Base-by-base conservation (phyloP, 2,329 filamentous ascomycete genomes). In the Colletotrichum tropicale region DNA sequence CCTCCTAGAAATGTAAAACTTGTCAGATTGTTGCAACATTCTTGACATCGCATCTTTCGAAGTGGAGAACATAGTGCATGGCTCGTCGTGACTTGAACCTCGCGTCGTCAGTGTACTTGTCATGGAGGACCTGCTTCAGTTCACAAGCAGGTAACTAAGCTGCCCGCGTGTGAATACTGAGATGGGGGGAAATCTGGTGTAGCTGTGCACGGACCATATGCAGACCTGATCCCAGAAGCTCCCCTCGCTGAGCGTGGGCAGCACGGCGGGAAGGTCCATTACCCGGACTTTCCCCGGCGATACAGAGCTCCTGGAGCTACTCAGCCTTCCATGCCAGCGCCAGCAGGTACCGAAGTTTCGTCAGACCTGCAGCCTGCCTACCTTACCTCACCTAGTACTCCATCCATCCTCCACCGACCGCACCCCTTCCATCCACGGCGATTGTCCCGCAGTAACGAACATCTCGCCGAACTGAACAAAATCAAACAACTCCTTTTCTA, bases 311-410 rank as follows among this genome's bases (percentile, higher is more conserved):
- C 75, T 65, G 71, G 71, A 77, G 75, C 76, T 77, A 71, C 74
- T 76, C 76, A 77, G 76, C 76, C 75, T 77, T 75, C 76, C 67
- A 67, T 56, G 38, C 75, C 75, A 32, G 30, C 43, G 43, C 55
- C 30, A 77, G 73, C 56, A 75, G 76, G 75, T 77, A 77, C 62
- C 76, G 68, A 77, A 81, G 80, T 79, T 81, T 81, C 80, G 80
- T 81, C 79, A 81, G 80, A 80, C 77, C 80, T 80, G 80, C 75
- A 80, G 80, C 80, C 80, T 81, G 78, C 79, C 69, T 76, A 64
- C 66, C 66, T 28, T 58, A 56, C 70, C 48, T 60, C 26, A 67
- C 36, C 73, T 69, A 71, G 65, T 69, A 74, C 74, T 74, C 73
- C 76, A 64, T 75, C 62, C 32, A 75, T 67, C 73, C 56, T 73